Evolutionary conservation across 2,329 filamentous ascomycete genomes (phyloP), one percentile per base, ranked within the genome.

Genomic region (Acephala macrosclerotiorum): DNA sequence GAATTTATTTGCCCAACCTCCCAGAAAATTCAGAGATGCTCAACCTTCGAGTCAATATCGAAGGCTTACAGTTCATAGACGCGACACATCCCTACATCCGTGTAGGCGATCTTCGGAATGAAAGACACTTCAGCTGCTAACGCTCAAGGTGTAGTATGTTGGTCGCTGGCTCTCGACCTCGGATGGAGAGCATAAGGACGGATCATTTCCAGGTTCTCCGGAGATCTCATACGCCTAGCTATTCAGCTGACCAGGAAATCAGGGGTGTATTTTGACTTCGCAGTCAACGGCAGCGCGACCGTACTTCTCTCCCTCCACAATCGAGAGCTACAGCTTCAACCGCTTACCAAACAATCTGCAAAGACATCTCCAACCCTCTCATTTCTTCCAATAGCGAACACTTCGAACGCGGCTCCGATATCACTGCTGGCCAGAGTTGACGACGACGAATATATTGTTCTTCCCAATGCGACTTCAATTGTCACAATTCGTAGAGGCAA

Each of bases 191-290:
- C 69, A 68, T 60, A 71, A 66, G 51, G 71, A 73, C 25, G 73
- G 69, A 20, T 72, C 68, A 20, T 75, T 75, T 47, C 71, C 71
- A 62, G 72, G 72, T 73, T 11, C 2, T 53, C 49, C 22, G 4
- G 65, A 36, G 42, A 35, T 4, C 8, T 60, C 35, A 4, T 3
- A 11, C 26, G 22, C 14, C 55, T 16, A 5, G 29, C 22, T 18
- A 16, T 47, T 33, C 51, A 47, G 59, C 58, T 68, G 29, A 68
- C 58, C 11, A 9, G 6, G 3, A 14, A 8, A 1, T 4, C n/a
- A 73, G 72, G 71, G 2, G 65, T 71, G 22, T 74, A 73, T 58
- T 71, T 75, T 51, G 73, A 74, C 25, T 67, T 74, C 40, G 60
- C 61, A 11, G 20, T 74, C 18, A 72, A 69, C 36, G 66, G 67